Evolutionary conservation across 495 filamentous ascomycete genomes (phyloP).

Genomic region (Trichoderma virens): DNA sequence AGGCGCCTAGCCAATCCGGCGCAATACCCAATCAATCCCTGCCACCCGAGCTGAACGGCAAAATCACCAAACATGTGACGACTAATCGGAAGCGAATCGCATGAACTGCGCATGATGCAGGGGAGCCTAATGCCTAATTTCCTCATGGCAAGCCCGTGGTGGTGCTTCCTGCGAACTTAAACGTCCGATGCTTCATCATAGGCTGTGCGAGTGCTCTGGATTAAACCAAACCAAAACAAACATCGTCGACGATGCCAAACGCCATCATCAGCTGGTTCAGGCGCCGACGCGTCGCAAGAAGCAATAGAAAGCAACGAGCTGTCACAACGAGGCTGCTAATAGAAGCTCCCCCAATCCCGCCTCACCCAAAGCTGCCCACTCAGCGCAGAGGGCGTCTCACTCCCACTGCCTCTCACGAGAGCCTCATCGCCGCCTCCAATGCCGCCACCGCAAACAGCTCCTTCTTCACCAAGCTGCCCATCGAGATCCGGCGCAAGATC

Average conservation of each 20-base stretch:
- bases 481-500: constrained; percentile 17
- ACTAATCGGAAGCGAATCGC: neutral
- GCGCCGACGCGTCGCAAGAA: constrained; percentile 1
- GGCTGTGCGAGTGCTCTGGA: no score
- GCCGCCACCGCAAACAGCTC: constrained; percentile 13
- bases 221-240: no score
- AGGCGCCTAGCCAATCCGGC: no score
- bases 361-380: neutral
- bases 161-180: neutral
- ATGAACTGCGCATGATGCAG: constrained; percentile 3
- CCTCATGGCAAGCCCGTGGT: neutral
- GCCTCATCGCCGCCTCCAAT: neutral
- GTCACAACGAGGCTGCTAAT: no score
- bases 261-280: neutral
- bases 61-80: neutral
- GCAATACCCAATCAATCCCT: neutral
- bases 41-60: neutral
- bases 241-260: neutral
- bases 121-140: neutral
- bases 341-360: neutral
- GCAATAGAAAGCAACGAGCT: neutral
- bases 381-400: constrained; percentile 3
- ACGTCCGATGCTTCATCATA: neutral
- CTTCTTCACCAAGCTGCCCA: constrained; percentile 14
- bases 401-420: neutral